Conservation (phyloP, 1,284 basidiomycete genomes). For the Moniliophthora roreri region DNA sequence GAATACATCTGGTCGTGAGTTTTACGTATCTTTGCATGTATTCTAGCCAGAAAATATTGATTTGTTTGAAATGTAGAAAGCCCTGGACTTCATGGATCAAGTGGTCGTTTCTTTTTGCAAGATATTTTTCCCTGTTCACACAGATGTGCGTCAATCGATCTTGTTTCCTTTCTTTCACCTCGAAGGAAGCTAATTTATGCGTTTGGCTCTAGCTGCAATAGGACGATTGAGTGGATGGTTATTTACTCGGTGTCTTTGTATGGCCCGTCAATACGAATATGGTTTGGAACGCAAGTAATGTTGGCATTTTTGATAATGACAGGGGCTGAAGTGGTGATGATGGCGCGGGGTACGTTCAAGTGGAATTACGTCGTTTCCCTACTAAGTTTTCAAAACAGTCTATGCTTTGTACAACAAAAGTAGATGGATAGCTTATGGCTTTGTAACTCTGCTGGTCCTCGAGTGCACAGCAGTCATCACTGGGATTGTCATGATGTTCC, state of each 20-base stretch:
- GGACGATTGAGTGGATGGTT: slow-evolving; percentile 8
- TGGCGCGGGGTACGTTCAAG: slow-evolving; percentile 18
- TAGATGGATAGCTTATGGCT: slow-evolving; percentile 15
- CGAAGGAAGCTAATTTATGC: neutral
- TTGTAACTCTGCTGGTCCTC: slow-evolving; percentile 14
- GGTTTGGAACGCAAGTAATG: slow-evolving; percentile 20
- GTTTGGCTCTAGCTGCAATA: slow-evolving; percentile 15
- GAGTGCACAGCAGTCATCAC: slow-evolving; percentile 16
- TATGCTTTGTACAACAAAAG: slow-evolving; percentile 21
- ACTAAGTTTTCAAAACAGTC: slow-evolving; percentile 11
- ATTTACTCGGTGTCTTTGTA: slow-evolving; percentile 2
- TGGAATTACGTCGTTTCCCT: neutral
- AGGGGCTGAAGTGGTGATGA: slow-evolving; percentile 22
- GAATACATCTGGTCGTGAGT: slow-evolving; percentile 22
- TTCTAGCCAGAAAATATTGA: too few relatives aligned
- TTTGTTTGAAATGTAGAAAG: too few relatives aligned
- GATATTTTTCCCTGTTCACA: slow-evolving; percentile 20
- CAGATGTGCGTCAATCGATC: slow-evolving; percentile 15
- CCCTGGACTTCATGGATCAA: slow-evolving; percentile 22
- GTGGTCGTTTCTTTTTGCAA: slow-evolving; percentile 21
- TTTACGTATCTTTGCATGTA: neutral
- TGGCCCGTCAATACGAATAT: slow-evolving; percentile 15
- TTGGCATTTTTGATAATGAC: slow-evolving; percentile 19
- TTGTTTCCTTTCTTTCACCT: neutral
- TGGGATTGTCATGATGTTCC: slow-evolving; percentile 14